Evolutionary conservation across 768 basidiomycete genomes (phyloP).

Genomic region (Lentinula raphanica): DNA sequence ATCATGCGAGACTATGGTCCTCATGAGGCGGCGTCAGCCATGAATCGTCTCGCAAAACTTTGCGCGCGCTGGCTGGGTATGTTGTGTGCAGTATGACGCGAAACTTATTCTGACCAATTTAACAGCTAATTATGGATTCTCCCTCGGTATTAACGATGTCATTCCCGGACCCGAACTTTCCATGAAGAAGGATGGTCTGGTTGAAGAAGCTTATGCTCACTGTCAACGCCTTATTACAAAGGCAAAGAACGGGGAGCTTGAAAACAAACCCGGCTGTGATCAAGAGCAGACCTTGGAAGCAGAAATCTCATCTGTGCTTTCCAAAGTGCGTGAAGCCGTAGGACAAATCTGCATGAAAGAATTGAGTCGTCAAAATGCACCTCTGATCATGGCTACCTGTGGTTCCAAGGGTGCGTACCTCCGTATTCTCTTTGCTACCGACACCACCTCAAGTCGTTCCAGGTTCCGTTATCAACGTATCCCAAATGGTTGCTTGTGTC

Average conservation of each 20-base stretch:
- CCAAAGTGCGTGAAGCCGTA: constrained; percentile 92
- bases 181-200: constrained; percentile 75
- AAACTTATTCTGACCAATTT: too few relatives aligned
- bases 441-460: constrained; percentile 1
- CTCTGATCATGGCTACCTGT: constrained; percentile 98
- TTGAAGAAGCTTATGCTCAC: constrained; percentile 82
- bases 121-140: constrained; percentile 95
- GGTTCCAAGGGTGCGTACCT: constrained; percentile 85
- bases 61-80: constrained; percentile 89
- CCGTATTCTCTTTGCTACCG: neutral
- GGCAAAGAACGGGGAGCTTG: constrained; percentile 86
- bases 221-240: constrained; percentile 84
- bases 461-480: constrained; percentile 98
- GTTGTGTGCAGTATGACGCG: too few relatives aligned
- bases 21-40: constrained; percentile 88
- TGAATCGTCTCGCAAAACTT: constrained; percentile 94
- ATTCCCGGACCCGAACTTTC: constrained; percentile 88
- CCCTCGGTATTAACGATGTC: constrained; percentile 96
- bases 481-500: constrained; percentile 99
- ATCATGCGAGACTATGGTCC: constrained; percentile 96
- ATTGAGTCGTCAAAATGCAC: constrained; percentile 94
- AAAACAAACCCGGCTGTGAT: constrained; percentile 96
- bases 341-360: constrained; percentile 98
- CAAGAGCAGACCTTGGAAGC: constrained; percentile 97
- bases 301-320: constrained; percentile 88